Evolutionary conservation across 164 flowering plant species (phyloP), one percentile per base, ranked within the genome.

Genomic region (Cinnamomum chago): DNA sequence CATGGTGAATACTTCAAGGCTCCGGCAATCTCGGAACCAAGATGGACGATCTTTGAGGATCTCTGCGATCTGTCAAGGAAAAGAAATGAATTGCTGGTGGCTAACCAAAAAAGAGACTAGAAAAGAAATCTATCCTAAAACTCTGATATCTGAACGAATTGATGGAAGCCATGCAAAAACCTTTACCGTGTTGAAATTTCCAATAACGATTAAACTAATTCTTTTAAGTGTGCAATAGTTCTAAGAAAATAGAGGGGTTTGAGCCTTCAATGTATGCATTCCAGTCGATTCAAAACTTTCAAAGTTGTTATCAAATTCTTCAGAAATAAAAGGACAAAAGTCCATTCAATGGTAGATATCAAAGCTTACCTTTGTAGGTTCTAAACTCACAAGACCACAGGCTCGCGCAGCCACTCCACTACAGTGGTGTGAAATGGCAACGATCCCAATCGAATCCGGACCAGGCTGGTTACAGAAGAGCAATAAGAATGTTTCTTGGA

Each of bases 21-120:
- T 93, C 86, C 98, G 92, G 79, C 98, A 95, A 73, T 95, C 97
- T 62, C 94, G 95, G 82, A 90, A 95, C 98, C 99, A 95, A 81
- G 91, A 86, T 77, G 89, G 89, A 74, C 98, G 97, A 86, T 93
- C 99, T 87, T 93, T 95, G 40, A 95, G 92, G 84, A 95, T 90
- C 85, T 92, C 99, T 35, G 88, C 93, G 83, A 95, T 90, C 99
- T 95, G 84, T 73, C 52, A 77, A 77, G 27, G 40, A 33, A 70
- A 3, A 51, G 58, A 72, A 68, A 22, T 7, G 28, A 62, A 69
- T 50, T 47, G 51, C 27, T 20, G 40, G 51, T 25, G 25, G 62
- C 23, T 35, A 30, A 65, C 68, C 13, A 65, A 24, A 60, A 17
- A 2, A 55, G 12, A 67, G 27, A 50, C 27, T 15, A 72, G 23